Conservation (phyloP, 306 rosid species). For the Vigna trinervia region DNA sequence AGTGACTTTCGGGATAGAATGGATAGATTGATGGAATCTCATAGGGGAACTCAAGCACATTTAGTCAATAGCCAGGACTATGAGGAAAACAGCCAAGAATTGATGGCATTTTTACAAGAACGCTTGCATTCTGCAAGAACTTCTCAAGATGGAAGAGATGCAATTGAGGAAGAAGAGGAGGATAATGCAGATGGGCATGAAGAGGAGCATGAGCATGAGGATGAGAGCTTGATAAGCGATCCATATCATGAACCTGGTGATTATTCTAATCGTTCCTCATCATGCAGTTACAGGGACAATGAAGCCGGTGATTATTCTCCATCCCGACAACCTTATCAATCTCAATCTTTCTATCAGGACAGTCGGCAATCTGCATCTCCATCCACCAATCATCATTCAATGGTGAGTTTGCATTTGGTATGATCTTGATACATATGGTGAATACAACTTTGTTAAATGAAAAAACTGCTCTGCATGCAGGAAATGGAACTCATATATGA, state of each 20-base stretch:
- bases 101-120: conserved; percentile 46
- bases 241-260: conserved; percentile 57
- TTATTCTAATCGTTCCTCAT: conserved; percentile 57
- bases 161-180: conserved; percentile 27
- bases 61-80: conserved; percentile 41
- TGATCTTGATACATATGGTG: neutral
- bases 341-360: conserved; percentile 44
- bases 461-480: conserved; percentile 44
- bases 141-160: conserved; percentile 37
- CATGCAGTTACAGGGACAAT: conserved; percentile 80
- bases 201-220: conserved; percentile 38
- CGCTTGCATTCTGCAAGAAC: conserved; percentile 19
- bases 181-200: neutral
- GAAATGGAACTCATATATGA: conserved; percentile 78
- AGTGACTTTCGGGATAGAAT: conserved; percentile 74
- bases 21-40: conserved; percentile 75
- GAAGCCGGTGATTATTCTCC: conserved; percentile 65
- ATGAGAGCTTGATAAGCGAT: conserved; percentile 52
- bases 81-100: conserved; percentile 46
- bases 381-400: conserved; percentile 51
- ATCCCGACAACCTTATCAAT: conserved; percentile 58
- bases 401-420: conserved; percentile 50
- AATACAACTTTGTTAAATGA: neutral
- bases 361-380: conserved; percentile 54
- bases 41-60: conserved; percentile 56